Conservation (phyloP, 805 yeast genomes). For the Teunomyces stri region DNA sequence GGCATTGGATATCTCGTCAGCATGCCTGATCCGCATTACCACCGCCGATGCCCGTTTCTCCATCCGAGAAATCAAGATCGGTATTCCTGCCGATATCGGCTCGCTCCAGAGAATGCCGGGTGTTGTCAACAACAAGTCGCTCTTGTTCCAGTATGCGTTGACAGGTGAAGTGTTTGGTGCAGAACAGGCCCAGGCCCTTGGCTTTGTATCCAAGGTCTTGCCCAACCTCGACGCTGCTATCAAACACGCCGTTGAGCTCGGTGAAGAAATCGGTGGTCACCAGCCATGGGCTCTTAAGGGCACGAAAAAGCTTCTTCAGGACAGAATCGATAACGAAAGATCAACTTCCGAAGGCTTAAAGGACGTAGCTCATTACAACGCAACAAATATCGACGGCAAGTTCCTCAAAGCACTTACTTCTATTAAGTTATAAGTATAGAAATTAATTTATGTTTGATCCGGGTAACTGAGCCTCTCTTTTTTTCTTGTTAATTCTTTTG, state of each 20-base stretch:
- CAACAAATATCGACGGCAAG: constrained; percentile 26
- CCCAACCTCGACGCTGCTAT: constrained; percentile 50
- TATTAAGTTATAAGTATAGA: neutral
- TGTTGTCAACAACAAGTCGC: constrained; percentile 52
- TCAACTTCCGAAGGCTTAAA: constrained; percentile 46
- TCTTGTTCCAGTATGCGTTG: constrained; percentile 57
- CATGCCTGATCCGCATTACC: constrained; percentile 57
- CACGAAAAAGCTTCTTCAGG: constrained; percentile 54
- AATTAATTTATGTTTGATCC: neutral
- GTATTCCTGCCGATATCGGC: constrained; percentile 79
- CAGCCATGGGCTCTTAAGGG: constrained; percentile 64
- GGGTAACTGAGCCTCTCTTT: neutral
- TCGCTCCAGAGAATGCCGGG: constrained; percentile 64
- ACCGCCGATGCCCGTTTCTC: constrained; percentile 52
- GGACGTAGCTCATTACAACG: constrained; percentile 54
- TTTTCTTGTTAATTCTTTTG: neutral
- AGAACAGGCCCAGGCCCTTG: constrained; percentile 54
- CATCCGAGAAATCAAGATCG: constrained; percentile 69
- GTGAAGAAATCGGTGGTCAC: constrained; percentile 43
- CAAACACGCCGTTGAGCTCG: constrained; percentile 48
- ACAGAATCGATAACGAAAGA: constrained; percentile 30
- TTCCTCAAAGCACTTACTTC: constrained; percentile 4
- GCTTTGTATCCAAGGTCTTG: constrained; percentile 49
- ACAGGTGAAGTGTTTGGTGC: constrained; percentile 59
- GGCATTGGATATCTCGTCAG: constrained; percentile 63